Evolutionary conservation across 768 basidiomycete species (phyloP).

Genomic region (Calocybe gangraenosa): DNA sequence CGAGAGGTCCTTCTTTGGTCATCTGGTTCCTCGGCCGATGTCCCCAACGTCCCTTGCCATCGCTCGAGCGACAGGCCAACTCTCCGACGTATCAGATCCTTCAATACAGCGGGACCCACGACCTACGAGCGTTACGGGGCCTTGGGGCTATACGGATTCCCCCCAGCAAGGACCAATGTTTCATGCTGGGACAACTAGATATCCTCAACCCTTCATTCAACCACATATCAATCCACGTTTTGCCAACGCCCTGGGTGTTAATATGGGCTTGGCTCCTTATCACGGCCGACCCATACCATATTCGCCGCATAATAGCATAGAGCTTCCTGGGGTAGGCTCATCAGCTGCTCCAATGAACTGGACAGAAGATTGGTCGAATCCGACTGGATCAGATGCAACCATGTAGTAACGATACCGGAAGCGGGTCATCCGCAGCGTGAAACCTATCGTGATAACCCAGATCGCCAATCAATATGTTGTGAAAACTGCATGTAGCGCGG

Average conservation of each 20-base stretch:
- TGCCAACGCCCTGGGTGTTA: constrained; percentile 59
- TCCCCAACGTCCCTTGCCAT: constrained; percentile 46
- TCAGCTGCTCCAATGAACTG: constrained; percentile 17
- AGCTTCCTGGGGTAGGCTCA: neutral
- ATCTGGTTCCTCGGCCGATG: constrained; percentile 24
- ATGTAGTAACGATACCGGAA: constrained; percentile 5
- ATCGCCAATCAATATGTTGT: too few relatives aligned
- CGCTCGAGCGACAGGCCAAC: constrained; percentile 42
- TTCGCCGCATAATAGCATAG: constrained; percentile 6
- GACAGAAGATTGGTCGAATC: constrained; percentile 37
- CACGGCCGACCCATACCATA: constrained; percentile 12
- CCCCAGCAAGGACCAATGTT: constrained; percentile 18
- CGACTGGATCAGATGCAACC: constrained; percentile 11
- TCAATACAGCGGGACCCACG: constrained; percentile 9
- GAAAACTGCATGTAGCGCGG: too few relatives aligned
- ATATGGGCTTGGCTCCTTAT: constrained; percentile 25
- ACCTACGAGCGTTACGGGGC: neutral
- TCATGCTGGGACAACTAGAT: constrained; percentile 13
- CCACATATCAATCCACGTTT: constrained; percentile 86
- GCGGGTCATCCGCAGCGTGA: too few relatives aligned
- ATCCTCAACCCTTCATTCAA: constrained; percentile 40
- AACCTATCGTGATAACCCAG: too few relatives aligned
- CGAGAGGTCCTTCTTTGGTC: constrained; percentile 25
- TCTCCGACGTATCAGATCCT: constrained; percentile 20
- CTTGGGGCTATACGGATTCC: constrained; percentile 16